Conservation (phyloP, 2,329 filamentous ascomycete genomes). For the Microcyclosporella mali region DNA sequence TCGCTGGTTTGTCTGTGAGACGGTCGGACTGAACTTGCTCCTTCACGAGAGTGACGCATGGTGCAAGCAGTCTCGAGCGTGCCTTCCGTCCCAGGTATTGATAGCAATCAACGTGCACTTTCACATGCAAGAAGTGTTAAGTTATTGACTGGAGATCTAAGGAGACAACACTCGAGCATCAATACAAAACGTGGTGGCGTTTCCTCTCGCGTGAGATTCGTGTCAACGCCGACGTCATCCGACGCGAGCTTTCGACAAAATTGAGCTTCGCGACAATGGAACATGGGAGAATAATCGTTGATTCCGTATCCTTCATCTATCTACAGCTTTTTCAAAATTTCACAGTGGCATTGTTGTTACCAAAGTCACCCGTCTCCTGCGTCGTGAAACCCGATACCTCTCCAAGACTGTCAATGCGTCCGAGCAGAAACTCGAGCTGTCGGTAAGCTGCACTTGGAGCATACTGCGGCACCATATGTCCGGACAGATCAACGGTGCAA, state of each 20-base stretch:
- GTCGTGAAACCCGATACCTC: constrained; percentile 34
- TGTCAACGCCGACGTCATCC: too few species aligned
- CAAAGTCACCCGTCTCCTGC: constrained; percentile 27
- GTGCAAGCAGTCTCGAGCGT: background rate
- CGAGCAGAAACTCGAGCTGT: constrained; percentile 69
- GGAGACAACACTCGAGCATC: too few species aligned
- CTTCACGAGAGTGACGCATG: background rate
- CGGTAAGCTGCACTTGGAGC: constrained; percentile 57
- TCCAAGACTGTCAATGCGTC: constrained; percentile 55
- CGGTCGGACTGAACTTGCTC: background rate
- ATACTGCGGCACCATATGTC: constrained; percentile 65
- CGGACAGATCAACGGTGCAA: constrained; percentile 48
- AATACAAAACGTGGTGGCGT: too few species aligned
- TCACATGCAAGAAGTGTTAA: background rate
- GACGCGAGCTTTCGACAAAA: too few species aligned
- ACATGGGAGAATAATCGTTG: too few species aligned
- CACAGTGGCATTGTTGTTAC: constrained; percentile 22
- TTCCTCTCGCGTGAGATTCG: too few species aligned
- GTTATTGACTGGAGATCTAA: too few species aligned
- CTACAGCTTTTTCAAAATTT: constrained; percentile 5
- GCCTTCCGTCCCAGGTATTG: background rate
- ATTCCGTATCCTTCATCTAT: too few species aligned
- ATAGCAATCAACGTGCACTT: background rate
- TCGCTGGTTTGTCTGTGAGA: background rate
- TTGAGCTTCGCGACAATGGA: too few species aligned